Conservation (phyloP, 495 filamentous ascomycete species). For the Xylaria curta region DNA sequence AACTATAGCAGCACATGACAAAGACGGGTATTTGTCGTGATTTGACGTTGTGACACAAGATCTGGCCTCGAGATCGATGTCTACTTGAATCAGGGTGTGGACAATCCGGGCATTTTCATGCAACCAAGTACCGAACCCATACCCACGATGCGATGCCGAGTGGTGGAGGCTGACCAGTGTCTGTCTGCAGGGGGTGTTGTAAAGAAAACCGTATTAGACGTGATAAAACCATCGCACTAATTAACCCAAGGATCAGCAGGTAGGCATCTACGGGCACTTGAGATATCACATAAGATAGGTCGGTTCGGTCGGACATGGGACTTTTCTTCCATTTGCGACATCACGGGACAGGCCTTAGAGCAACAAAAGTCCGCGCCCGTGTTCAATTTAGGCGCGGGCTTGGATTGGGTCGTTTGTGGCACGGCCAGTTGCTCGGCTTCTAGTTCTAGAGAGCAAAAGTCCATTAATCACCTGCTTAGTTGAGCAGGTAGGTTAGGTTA, state of each 20-base stretch:
- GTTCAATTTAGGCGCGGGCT: neutral
- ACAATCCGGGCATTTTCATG: neutral
- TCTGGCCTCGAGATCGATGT: conserved; percentile 16
- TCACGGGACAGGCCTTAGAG: neutral
- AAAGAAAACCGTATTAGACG: conserved; percentile 12
- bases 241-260: neutral
- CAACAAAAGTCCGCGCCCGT: neutral
- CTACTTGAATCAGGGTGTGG: neutral
- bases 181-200: neutral
- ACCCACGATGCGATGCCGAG: neutral
- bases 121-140: conserved; percentile 12
- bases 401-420: neutral
- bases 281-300: neutral
- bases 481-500: conserved; percentile 20
- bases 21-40: neutral
- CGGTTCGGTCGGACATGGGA: conserved; percentile 1
- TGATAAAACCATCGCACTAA: neutral
- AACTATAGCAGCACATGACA: neutral
- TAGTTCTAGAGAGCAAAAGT: neutral
- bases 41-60: conserved; percentile 4
- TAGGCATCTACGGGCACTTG: neutral
- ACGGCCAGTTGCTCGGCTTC: conserved; percentile 14
- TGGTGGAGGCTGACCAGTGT: neutral
- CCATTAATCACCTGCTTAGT: conserved; percentile 16
- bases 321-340: neutral